Conservation (phyloP, 176 grass and related monocot genomes). For the Aegilops longissima region DNA sequence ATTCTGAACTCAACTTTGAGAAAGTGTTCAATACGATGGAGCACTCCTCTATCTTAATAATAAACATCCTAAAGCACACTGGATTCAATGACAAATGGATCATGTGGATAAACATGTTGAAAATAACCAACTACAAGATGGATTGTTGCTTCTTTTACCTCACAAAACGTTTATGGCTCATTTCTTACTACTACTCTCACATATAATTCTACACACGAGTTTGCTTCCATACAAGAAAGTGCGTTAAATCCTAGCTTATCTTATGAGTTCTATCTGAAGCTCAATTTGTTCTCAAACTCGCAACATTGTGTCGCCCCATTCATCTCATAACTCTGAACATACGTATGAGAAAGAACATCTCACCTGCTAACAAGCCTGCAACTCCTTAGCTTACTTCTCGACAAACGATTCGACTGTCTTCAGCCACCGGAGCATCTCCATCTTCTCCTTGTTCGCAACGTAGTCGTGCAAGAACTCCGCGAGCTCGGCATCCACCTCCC, state of each 20-base stretch:
- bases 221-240: too few relatives aligned
- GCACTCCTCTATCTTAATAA: neutral
- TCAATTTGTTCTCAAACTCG: neutral
- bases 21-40: too few relatives aligned
- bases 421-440: slow-evolving; percentile 83
- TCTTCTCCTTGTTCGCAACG: slow-evolving; percentile 78
- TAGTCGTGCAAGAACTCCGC: slow-evolving; percentile 82
- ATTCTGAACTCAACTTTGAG: too few relatives aligned
- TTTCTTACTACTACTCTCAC: neutral
- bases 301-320: neutral
- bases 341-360: neutral
- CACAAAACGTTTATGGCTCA: neutral
- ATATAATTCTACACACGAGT: too few relatives aligned
- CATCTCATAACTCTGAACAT: neutral
- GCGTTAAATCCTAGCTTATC: too few relatives aligned
- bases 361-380: neutral
- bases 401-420: slow-evolving; percentile 65
- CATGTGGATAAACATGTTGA: neutral
- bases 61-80: neutral
- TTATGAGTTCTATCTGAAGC: too few relatives aligned
- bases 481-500: slow-evolving; percentile 66
- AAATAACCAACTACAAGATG: neutral
- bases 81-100: neutral
- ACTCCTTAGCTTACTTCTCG: slow-evolving; percentile 39
- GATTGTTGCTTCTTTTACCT: neutral